Evolutionary conservation across 2,329 filamentous ascomycete genomes (phyloP).

Genomic region (Ceratocystis variospora): DNA sequence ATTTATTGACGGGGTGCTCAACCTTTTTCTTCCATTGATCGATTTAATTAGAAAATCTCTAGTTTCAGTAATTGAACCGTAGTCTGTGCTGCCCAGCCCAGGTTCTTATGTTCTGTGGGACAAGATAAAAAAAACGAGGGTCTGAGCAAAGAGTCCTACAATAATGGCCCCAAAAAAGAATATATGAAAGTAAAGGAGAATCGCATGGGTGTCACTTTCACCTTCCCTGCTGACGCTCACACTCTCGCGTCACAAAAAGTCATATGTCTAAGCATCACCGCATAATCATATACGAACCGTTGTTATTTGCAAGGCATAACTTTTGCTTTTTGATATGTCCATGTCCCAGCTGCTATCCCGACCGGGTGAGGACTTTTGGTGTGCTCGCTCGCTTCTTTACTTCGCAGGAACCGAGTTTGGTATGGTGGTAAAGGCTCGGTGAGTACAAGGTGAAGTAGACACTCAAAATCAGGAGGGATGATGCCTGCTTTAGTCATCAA

Average conservation of each 20-base stretch:
- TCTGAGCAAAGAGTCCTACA: background rate
- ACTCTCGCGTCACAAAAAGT: background rate
- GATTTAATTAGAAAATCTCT: background rate
- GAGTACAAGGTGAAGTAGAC: background rate
- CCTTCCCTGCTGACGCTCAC: background rate
- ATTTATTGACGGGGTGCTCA: background rate
- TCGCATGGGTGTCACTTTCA: background rate
- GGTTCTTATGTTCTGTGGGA: background rate
- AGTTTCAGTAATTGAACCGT: background rate
- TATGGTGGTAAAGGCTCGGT: background rate
- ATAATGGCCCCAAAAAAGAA: background rate
- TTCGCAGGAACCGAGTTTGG: background rate
- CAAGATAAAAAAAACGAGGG: background rate
- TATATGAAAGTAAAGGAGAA: background rate
- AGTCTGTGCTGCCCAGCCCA: slow-evolving; percentile 1
- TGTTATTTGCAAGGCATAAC: background rate
- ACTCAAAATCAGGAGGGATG: background rate
- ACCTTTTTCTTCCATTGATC: background rate
- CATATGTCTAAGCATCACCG: background rate
- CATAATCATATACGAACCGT: background rate
- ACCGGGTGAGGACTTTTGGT: background rate
- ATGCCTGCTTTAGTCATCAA: background rate
- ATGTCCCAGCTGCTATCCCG: background rate
- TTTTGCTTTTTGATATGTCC: background rate
- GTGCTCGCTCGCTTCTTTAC: slow-evolving; percentile 2